These are phyloP conservation scores for Calamus simplicifolius DNA, from an alignment of 176 grass and related monocot genomes.

Conservation along the genomic window DNA sequence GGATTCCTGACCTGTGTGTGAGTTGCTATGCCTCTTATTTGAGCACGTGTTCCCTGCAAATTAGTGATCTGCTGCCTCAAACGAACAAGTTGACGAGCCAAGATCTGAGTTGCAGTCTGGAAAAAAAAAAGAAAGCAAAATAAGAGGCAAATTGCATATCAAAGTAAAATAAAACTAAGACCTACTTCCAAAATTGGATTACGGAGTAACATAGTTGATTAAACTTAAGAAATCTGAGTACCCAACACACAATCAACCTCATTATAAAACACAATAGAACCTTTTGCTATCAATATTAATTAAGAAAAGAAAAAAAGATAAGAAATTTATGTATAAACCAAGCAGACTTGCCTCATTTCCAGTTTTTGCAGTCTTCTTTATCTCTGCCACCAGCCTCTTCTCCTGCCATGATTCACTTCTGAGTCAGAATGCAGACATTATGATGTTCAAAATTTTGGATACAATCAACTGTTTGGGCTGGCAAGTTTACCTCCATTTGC, in stretches of 20 bases:
- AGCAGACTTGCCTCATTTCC: constrained; percentile 74
- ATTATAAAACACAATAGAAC: constrained; percentile 11
- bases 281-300: constrained; percentile 1
- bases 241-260: constrained; percentile 4
- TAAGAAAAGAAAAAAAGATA: not conserved
- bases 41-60: constrained; percentile 88
- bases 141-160: no score
- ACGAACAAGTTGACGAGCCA: constrained; percentile 87
- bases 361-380: constrained; percentile 92
- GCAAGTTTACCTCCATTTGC: constrained; percentile 62
- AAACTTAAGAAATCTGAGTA: no score
- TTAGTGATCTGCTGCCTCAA: constrained; percentile 95
- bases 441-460: constrained; percentile 11
- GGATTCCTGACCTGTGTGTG: constrained; percentile 61
- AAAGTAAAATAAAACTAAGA: no score
- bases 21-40: constrained; percentile 96
- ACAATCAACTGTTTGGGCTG: not conserved
- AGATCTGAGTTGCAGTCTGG: constrained; percentile 88
- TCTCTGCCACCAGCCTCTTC: constrained; percentile 96
- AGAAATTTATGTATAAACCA: not conserved
- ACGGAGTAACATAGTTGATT: no score
- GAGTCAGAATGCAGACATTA: constrained; percentile 15
- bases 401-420: constrained; percentile 49
- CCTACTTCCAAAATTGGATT: no score
- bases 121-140: not conserved